Conservation (phyloP, 2,329 filamentous ascomycete genomes). For the Fusarium albidum region DNA sequence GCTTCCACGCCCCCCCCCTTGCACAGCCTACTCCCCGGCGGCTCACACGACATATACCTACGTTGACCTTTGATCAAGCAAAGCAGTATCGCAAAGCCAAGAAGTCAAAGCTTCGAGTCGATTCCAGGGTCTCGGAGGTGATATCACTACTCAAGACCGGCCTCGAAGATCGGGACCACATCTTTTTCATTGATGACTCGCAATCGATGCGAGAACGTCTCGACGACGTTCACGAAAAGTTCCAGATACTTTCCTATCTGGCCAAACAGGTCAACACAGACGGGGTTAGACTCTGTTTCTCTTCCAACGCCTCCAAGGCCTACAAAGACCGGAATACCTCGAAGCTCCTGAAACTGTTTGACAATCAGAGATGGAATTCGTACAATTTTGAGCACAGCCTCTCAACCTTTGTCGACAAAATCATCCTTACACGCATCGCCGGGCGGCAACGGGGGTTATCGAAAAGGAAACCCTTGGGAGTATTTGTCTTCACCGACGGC, state of each 20-base stretch:
- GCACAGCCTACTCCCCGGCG: neutral
- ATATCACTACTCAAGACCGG: neutral
- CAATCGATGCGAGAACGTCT: slow-evolving; percentile 1
- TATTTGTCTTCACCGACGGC: slow-evolving; percentile 23
- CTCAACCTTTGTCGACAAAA: slow-evolving; percentile 7
- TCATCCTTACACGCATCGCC: neutral
- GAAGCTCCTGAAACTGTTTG: neutral
- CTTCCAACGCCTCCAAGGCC: neutral
- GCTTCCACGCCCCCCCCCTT: neutral
- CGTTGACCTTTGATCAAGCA: neutral
- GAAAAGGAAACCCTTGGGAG: slow-evolving; percentile 1
- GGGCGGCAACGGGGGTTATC: neutral
- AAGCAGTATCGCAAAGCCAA: neutral
- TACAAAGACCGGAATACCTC: neutral
- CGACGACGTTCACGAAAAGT: neutral
- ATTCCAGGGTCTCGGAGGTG: neutral
- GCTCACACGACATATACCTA: neutral
- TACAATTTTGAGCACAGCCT: slow-evolving; percentile 13
- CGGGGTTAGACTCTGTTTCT: slow-evolving; percentile 18
- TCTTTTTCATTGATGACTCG: slow-evolving; percentile 20
- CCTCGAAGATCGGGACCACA: slow-evolving; percentile 8
- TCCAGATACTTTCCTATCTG: slow-evolving; percentile 6
- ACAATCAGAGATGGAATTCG: slow-evolving; percentile 1
- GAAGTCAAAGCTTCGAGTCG: neutral
- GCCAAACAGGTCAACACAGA: slow-evolving; percentile 16